Percentiles rank a stretch among this genome's conserved stretches.
phyloP scores from a whole-genome alignment of 2,329 filamentous ascomycete genomes.

The Neonectria magnoliae region DNA sequence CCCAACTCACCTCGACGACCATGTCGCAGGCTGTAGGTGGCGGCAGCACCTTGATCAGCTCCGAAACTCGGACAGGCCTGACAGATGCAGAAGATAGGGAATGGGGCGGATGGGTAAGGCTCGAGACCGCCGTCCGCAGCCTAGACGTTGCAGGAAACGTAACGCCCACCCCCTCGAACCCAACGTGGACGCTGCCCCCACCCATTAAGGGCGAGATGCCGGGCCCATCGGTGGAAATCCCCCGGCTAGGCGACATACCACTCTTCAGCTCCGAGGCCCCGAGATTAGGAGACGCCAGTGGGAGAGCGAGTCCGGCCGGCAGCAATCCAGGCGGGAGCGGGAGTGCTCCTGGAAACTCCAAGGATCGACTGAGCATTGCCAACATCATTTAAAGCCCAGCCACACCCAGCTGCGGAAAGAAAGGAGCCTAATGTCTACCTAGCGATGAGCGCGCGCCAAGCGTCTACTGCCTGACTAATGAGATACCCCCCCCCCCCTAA shows the following conservation, averaged over 20 bases:
- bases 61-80: constrained; percentile 61
- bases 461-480: constrained; percentile 4
- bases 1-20: constrained; percentile 33
- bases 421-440: constrained; percentile 38
- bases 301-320: constrained; percentile 42
- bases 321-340: constrained; percentile 36
- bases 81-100: constrained; percentile 68
- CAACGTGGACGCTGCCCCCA: constrained; percentile 48
- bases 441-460: constrained; percentile 8
- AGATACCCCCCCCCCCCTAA: constrained; percentile 18
- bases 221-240: constrained; percentile 40
- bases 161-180: constrained; percentile 46
- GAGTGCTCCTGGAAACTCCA: constrained; percentile 32
- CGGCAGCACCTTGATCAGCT: constrained; percentile 54
- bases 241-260: constrained; percentile 44
- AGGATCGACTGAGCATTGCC: constrained; percentile 54
- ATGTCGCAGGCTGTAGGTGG: constrained; percentile 33
- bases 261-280: constrained; percentile 43
- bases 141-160: constrained; percentile 41
- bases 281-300: constrained; percentile 39
- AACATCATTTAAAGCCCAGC: constrained; percentile 53
- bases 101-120: constrained; percentile 83
- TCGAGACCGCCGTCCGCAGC: constrained; percentile 63
- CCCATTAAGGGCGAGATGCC: constrained; percentile 51
- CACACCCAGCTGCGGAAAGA: not conserved